These are phyloP conservation scores for Candida nonsorbophila DNA, from an alignment of 805 yeast genomes.

Conservation along the genomic window DNA sequence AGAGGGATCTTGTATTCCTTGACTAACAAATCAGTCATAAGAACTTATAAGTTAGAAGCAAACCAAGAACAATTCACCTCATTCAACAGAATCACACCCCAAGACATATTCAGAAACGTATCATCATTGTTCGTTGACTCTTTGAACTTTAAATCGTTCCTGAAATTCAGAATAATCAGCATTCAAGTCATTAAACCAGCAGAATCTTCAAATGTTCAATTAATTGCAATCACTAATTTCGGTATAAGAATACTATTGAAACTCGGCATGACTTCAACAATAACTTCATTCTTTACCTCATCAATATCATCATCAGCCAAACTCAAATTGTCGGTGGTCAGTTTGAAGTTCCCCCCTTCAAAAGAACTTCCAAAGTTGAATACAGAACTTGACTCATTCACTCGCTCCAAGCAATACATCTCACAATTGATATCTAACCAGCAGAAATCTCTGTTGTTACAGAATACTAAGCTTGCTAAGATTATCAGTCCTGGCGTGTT, in stretches of 20 bases:
- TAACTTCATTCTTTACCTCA: slow-evolving; percentile 8
- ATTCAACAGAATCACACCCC: slow-evolving; percentile 35
- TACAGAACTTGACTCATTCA: slow-evolving; percentile 36
- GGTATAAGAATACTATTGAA: slow-evolving; percentile 77
- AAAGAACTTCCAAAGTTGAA: slow-evolving; percentile 36
- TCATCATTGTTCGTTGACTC: slow-evolving; percentile 53
- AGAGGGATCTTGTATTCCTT: slow-evolving; percentile 76
- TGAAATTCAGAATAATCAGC: slow-evolving; percentile 53
- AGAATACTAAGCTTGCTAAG: slow-evolving; percentile 52
- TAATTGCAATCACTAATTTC: slow-evolving; percentile 73
- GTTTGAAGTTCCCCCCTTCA: slow-evolving; percentile 65
- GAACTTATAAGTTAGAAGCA: slow-evolving; percentile 63
- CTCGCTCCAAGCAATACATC: slow-evolving; percentile 35
- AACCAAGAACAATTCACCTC: slow-evolving; percentile 34
- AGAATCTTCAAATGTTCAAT: slow-evolving; percentile 65
- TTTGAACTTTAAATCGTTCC: slow-evolving; percentile 45
- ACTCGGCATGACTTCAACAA: slow-evolving; percentile 32
- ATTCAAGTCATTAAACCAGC: slow-evolving; percentile 54
- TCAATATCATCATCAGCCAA: slow-evolving; percentile 15
- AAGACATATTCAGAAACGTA: slow-evolving; percentile 42
- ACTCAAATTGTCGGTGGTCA: slow-evolving; percentile 30
- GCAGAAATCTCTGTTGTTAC: slow-evolving; percentile 52
- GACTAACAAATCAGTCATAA: slow-evolving; percentile 74
- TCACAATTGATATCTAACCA: slow-evolving; percentile 35
- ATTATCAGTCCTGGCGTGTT: slow-evolving; percentile 85